Percentiles rank a stretch among this genome's conserved stretches.
These are phyloP conservation scores for Globisporangium recalcitrans DNA, from an alignment of 352 stramenopile genomes.

Conservation along the genomic window DNA sequence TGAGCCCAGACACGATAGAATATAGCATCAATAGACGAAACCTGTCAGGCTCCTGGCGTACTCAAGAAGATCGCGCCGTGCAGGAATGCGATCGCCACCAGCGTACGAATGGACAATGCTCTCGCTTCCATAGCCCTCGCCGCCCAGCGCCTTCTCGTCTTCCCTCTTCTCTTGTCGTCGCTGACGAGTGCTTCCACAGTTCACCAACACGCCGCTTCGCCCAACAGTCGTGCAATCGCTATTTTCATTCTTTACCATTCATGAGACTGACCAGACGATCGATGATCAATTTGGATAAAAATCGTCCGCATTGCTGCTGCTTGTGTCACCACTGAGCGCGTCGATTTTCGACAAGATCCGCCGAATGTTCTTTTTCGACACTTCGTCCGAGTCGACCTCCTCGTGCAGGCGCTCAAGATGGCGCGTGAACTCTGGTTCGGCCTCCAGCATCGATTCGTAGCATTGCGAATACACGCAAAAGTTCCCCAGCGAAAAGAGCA, in stretches of 20 bases:
- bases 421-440: conserved; percentile 33
- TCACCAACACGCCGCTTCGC: not conserved
- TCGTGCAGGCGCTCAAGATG: conserved; percentile 56
- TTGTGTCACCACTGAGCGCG: conserved; percentile 8
- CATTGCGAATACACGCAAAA: conserved; percentile 79
- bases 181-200: not conserved
- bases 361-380: conserved; percentile 64
- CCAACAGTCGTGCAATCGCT: conserved; percentile 7
- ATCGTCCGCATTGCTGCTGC: not conserved
- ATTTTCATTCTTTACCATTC: no score
- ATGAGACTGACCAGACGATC: not conserved
- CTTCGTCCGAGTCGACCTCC: conserved; percentile 54
- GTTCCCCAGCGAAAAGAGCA: conserved; percentile 90
- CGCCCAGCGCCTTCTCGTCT: no score
- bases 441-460: conserved; percentile 41
- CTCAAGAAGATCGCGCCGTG: conserved; percentile 13
- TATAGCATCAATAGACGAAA: not conserved
- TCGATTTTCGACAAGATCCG: conserved; percentile 65
- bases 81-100: conserved; percentile 1
- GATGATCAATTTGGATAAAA: not conserved
- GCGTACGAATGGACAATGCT: not conserved
- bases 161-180: not conserved
- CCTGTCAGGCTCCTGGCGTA: no score
- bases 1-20: not conserved
- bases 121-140: not conserved